A percentile compares a stretch with the other conserved stretches of the same genome.
Conservation (phyloP, 129 eudicot species). For the Smallanthus sonchifolius region DNA sequence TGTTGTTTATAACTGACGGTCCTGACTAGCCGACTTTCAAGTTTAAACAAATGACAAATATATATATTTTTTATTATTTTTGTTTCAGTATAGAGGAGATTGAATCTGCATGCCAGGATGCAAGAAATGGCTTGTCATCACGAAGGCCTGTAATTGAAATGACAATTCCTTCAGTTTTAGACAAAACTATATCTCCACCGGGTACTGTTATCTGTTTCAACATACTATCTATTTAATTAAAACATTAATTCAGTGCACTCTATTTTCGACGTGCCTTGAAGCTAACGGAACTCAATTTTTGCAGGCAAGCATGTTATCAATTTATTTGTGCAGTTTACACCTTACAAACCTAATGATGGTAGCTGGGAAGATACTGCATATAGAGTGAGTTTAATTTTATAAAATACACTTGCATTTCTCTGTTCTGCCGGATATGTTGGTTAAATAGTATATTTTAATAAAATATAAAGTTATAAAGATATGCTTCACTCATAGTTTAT, state of each 20-base stretch:
- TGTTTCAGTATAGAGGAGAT: constrained; percentile 76
- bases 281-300: constrained; percentile 16
- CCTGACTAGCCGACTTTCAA: no score
- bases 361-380: constrained; percentile 96
- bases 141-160: constrained; percentile 91
- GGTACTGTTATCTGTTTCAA: constrained; percentile 37
- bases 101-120: constrained; percentile 74
- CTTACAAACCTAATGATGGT: constrained; percentile 87
- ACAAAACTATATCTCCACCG: constrained; percentile 86
- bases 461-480: neutral
- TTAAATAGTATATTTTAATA: neutral
- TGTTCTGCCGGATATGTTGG: neutral
- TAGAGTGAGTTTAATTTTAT: constrained; percentile 58
- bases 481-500: neutral
- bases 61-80: neutral
- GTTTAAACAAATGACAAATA: no score
- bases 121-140: constrained; percentile 78
- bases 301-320: constrained; percentile 91
- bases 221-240: neutral
- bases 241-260: neutral
- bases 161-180: constrained; percentile 96
- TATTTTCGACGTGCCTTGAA: neutral
- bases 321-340: constrained; percentile 91
- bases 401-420: constrained; percentile 12
- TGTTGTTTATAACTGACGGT: no score